Evolutionary conservation across 345 rosid genomes (phyloP).

Genomic region (Fremontodendron californicum): DNA sequence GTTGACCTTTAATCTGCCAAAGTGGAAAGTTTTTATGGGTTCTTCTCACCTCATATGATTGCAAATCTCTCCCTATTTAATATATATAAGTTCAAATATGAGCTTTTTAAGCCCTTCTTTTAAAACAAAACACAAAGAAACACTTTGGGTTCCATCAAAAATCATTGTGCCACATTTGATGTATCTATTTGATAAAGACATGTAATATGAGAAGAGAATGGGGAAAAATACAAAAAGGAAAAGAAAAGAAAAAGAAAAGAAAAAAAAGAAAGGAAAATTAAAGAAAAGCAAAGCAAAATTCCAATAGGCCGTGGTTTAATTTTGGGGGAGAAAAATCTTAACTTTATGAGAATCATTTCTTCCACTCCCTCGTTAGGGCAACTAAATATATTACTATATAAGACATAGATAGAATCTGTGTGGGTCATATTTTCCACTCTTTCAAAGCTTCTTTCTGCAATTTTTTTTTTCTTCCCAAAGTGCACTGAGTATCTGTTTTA

Average conservation of each 20-base stretch:
- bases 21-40: not conserved
- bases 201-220: conserved; percentile 6
- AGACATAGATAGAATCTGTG: conserved; percentile 31
- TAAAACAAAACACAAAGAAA: conserved; percentile 17
- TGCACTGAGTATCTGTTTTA: not conserved
- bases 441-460: not conserved
- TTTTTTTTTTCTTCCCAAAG: not conserved
- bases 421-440: conserved; percentile 35
- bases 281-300: not conserved
- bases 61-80: conserved; percentile 8
- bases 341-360: not conserved
- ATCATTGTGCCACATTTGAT: conserved; percentile 33
- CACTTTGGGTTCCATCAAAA: conserved; percentile 34
- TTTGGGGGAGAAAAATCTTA: not conserved
- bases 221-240: not conserved
- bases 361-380: not conserved
- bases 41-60: conserved; percentile 25
- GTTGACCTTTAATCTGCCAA: not conserved
- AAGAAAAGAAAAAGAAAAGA: no score
- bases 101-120: conserved; percentile 31
- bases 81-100: conserved; percentile 31
- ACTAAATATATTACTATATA: not conserved
- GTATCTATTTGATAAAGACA: conserved; percentile 44
- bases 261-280: not conserved
- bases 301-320: not conserved